phyloP scores from a whole-genome alignment of 164 flowering plant species.

The Kalanchoe fedtschenkoi region DNA sequence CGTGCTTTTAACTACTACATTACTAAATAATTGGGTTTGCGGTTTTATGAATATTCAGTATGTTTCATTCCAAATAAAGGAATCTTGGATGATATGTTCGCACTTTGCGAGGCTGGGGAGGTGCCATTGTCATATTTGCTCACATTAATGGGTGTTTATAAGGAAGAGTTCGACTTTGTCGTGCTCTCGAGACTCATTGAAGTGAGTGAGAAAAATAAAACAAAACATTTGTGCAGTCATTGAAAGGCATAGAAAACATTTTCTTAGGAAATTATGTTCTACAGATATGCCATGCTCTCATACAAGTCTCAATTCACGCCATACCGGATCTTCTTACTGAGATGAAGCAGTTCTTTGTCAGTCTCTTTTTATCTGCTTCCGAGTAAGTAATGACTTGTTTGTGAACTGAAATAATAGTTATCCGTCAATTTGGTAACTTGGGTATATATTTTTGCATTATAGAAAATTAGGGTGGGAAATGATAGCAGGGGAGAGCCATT shows the following conservation, averaged over 20 bases:
- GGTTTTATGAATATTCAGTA: not conserved
- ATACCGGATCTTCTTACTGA: slow-evolving; percentile 15
- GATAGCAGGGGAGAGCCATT: slow-evolving; percentile 19
- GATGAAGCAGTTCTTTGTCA: slow-evolving; percentile 21
- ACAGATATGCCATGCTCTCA: slow-evolving; percentile 20
- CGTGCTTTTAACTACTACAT: not conserved
- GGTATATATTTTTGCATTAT: not conserved
- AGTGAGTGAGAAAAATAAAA: too few species aligned
- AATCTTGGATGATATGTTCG: slow-evolving; percentile 25
- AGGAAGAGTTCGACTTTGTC: slow-evolving; percentile 16
- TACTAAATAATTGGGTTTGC: not conserved
- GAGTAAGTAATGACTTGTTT: slow-evolving; percentile 16
- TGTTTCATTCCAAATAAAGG: slow-evolving; percentile 14
- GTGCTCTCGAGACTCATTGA: slow-evolving; percentile 23
- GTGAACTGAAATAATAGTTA: not conserved
- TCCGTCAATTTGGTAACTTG: not conserved
- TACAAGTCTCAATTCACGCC: slow-evolving; percentile 16
- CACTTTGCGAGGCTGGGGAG: slow-evolving; percentile 27
- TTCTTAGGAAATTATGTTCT: too few species aligned
- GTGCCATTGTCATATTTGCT: slow-evolving; percentile 21
- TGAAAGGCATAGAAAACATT: too few species aligned
- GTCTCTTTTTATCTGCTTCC: slow-evolving; percentile 17
- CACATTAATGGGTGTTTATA: slow-evolving; percentile 20
- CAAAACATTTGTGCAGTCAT: not conserved
- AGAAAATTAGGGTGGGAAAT: slow-evolving; percentile 30